A percentile compares a stretch with the other conserved stretches of the same genome.
These are phyloP conservation scores for Boletus coccyginus DNA, from an alignment of 768 basidiomycete species.

Conservation along the genomic window DNA sequence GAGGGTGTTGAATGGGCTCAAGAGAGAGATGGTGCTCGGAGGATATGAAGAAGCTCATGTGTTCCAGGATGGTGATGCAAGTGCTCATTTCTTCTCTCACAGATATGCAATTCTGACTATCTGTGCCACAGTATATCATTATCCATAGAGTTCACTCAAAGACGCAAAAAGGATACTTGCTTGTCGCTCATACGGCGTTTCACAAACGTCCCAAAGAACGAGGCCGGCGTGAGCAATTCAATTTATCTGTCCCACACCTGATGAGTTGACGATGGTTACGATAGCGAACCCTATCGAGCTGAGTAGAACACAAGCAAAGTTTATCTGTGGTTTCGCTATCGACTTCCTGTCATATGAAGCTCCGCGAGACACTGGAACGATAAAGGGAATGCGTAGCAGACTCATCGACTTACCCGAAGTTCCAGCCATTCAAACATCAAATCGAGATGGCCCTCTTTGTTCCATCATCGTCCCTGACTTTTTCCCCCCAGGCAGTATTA, in stretches of 20 bases:
- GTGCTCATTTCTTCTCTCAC: slow-evolving; percentile 29
- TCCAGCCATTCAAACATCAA: slow-evolving; percentile 57
- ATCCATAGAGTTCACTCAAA: slow-evolving; percentile 88
- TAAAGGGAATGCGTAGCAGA: slow-evolving; percentile 71
- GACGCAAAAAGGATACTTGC: slow-evolving; percentile 88
- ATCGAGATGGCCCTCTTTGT: slow-evolving; percentile 64
- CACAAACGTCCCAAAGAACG: slow-evolving; percentile 76
- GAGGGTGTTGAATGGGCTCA: slow-evolving; percentile 80
- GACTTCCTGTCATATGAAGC: slow-evolving; percentile 62
- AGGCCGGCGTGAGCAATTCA: slow-evolving; percentile 61
- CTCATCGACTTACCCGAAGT: slow-evolving; percentile 64
- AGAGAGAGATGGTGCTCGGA: slow-evolving; percentile 87
- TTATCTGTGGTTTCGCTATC: slow-evolving; percentile 76
- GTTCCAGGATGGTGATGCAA: slow-evolving; percentile 92
- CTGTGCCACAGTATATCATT: slow-evolving; percentile 75
- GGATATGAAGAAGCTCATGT: slow-evolving; percentile 92
- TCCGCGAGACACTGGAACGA: slow-evolving; percentile 44
- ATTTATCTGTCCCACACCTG: not conserved
- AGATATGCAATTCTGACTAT: slow-evolving; percentile 1
- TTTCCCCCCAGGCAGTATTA: slow-evolving; percentile 95
- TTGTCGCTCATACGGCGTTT: slow-evolving; percentile 93
- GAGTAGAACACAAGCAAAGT: slow-evolving; percentile 72
- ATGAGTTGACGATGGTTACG: not conserved
- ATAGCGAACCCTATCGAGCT: slow-evolving; percentile 84
- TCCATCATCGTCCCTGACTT: slow-evolving; percentile 81